phyloP scores from a whole-genome alignment of 257 asterid species.

The Eustoma russellianum region DNA sequence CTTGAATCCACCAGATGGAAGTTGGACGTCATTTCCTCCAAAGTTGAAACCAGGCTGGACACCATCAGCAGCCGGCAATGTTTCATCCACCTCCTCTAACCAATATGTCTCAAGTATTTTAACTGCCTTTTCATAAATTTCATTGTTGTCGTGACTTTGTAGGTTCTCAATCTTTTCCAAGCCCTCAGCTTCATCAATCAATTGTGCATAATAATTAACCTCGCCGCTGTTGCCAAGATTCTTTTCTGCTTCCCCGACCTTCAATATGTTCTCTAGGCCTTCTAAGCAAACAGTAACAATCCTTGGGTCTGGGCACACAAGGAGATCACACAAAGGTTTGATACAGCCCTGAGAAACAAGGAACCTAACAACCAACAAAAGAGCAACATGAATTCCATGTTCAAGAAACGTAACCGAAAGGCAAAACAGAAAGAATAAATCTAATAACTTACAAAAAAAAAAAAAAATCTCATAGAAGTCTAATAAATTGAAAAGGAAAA shows the following conservation, averaged over 20 bases:
- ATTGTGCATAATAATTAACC: constrained; percentile 61
- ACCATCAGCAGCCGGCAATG: constrained; percentile 40
- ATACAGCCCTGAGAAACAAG: constrained; percentile 63
- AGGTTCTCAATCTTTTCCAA: constrained; percentile 69
- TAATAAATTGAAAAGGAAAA: neutral
- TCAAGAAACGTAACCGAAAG: neutral
- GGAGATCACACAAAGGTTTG: constrained; percentile 79
- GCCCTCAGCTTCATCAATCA: constrained; percentile 81
- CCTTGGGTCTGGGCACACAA: constrained; percentile 70
- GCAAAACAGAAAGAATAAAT: no score
- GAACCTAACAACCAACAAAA: constrained; percentile 27
- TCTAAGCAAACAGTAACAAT: constrained; percentile 68
- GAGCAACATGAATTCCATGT: neutral
- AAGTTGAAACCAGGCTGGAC: constrained; percentile 42
- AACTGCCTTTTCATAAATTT: constrained; percentile 76
- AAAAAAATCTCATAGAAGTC: no score
- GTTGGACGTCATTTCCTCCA: constrained; percentile 42
- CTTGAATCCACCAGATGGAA: constrained; percentile 55
- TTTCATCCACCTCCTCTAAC: constrained; percentile 70
- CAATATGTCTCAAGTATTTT: constrained; percentile 77
- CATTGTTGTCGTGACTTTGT: constrained; percentile 74
- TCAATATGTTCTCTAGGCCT: constrained; percentile 77
- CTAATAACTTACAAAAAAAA: no score
- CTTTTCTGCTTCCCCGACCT: constrained; percentile 85
- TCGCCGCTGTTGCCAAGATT: constrained; percentile 55